phyloP scores from a whole-genome alignment of 768 basidiomycete species.

The Tylopilus sp. region DNA sequence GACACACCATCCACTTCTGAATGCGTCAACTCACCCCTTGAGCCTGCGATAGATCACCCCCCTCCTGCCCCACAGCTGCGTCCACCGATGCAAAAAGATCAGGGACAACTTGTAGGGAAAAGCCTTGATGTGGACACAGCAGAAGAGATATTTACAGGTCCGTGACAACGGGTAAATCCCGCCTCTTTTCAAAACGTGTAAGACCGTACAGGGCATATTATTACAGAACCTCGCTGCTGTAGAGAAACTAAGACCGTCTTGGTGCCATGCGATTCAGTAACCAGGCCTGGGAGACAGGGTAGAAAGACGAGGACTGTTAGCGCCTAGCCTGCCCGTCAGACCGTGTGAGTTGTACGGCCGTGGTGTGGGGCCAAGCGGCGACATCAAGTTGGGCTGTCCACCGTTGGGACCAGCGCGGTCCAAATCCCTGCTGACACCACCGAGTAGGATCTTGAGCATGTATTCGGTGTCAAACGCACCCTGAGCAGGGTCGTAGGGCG shows the following conservation, averaged over 20 bases:
- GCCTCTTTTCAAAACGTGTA: too few species aligned
- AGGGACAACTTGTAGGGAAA: not conserved
- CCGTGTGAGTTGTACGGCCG: constrained; percentile 9
- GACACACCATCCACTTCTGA: too few species aligned
- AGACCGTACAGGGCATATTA: not conserved
- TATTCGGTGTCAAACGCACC: constrained; percentile 33
- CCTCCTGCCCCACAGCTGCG: not conserved
- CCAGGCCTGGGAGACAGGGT: constrained; percentile 9
- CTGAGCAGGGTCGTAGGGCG: constrained; percentile 32
- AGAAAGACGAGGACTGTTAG: constrained; percentile 11
- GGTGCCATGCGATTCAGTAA: constrained; percentile 4
- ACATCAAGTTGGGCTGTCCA: constrained; percentile 8
- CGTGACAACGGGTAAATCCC: too few species aligned
- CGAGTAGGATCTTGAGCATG: constrained; percentile 34
- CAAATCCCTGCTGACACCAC: constrained; percentile 19
- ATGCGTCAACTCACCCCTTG: too few species aligned
- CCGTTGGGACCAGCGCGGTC: constrained; percentile 12
- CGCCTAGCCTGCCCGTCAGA: constrained; percentile 7
- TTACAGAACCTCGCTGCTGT: not conserved
- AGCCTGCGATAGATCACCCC: too few species aligned
- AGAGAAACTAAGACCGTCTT: not conserved
- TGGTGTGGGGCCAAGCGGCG: not conserved
- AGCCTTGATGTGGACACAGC: not conserved
- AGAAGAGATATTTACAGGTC: not conserved
- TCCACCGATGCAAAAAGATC: not conserved